These are phyloP conservation scores for Penicillium corylophilum DNA, from an alignment of 2,329 filamentous ascomycete genomes.

Conservation along the genomic window DNA sequence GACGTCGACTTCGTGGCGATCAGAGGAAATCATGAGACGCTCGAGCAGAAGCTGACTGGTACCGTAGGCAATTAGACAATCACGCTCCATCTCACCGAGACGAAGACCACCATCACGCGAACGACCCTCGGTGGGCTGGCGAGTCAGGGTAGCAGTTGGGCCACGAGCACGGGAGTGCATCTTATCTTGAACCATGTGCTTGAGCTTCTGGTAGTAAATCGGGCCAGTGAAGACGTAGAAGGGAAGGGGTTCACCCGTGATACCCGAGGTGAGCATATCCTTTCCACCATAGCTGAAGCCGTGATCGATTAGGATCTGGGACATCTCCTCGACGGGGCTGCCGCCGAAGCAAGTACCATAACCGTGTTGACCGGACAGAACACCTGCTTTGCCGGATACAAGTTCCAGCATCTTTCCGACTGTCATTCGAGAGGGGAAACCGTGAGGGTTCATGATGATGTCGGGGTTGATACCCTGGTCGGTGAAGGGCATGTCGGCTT, in stretches of 20 bases:
- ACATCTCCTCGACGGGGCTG: slow-evolving; percentile 86
- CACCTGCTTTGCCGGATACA: slow-evolving; percentile 87
- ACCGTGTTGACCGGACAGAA: slow-evolving; percentile 78
- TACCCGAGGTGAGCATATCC: slow-evolving; percentile 91
- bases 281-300: slow-evolving; percentile 98
- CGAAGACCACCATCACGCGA: slow-evolving; percentile 88
- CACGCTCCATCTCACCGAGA: slow-evolving; percentile 97
- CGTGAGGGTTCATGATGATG: slow-evolving; percentile 99
- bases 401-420: slow-evolving; percentile 97
- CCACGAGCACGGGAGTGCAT: slow-evolving; percentile 96
- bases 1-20: slow-evolving; percentile 87
- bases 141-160: slow-evolving; percentile 84
- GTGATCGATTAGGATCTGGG: slow-evolving; percentile 74
- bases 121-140: slow-evolving; percentile 93
- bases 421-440: slow-evolving; percentile 99
- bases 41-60: slow-evolving; percentile 90
- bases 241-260: slow-evolving; percentile 89
- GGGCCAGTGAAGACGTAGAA: slow-evolving; percentile 98
- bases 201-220: slow-evolving; percentile 98
- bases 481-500: slow-evolving; percentile 95
- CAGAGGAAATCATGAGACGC: slow-evolving; percentile 89
- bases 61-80: slow-evolving; percentile 96
- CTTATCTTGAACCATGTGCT: slow-evolving; percentile 99
- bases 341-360: slow-evolving; percentile 88
- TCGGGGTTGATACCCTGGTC: slow-evolving; percentile 90